phyloP scores from a whole-genome alignment of 352 stramenopile genomes.

The Globisporangium nagaii region DNA sequence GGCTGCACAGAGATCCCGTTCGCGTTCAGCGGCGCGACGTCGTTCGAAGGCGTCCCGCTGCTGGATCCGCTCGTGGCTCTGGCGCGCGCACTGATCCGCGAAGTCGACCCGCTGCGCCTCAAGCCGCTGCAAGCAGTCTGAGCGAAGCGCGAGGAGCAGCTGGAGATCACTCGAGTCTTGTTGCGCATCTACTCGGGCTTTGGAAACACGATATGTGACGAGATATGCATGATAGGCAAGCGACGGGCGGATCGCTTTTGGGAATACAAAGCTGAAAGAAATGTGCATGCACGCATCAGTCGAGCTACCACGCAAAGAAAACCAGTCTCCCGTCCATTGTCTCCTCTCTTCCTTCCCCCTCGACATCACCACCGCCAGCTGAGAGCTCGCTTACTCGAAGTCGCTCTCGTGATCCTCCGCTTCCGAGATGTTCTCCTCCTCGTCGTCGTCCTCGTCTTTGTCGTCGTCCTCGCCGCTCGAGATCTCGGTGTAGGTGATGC shows the following conservation, averaged over 20 bases:
- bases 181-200: neutral
- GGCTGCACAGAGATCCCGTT: slow-evolving; percentile 56
- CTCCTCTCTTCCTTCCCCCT: neutral
- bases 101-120: slow-evolving; percentile 32
- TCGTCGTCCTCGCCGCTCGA: slow-evolving; percentile 43
- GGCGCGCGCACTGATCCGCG: slow-evolving; percentile 40
- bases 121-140: slow-evolving; percentile 18
- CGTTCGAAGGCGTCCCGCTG: slow-evolving; percentile 30
- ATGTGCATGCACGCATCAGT: neutral
- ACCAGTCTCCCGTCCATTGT: neutral
- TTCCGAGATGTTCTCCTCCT: slow-evolving; percentile 46
- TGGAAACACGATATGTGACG: neutral
- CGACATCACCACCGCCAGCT: too few species aligned
- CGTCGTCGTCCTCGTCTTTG: slow-evolving; percentile 26
- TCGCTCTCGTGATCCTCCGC: slow-evolving; percentile 57
- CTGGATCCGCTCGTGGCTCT: slow-evolving; percentile 42
- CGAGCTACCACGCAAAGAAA: neutral
- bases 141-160: neutral
- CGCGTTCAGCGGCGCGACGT: slow-evolving; percentile 20
- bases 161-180: neutral
- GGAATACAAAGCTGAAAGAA: neutral
- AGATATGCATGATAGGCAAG: too few species aligned
- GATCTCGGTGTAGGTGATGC: slow-evolving; percentile 46
- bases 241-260: too few species aligned
- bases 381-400: slow-evolving; percentile 37